Evolutionary conservation across 2,329 filamentous ascomycete genomes (phyloP), one percentile per base, ranked within the genome.

Genomic region (Ascochyta koolunga): DNA sequence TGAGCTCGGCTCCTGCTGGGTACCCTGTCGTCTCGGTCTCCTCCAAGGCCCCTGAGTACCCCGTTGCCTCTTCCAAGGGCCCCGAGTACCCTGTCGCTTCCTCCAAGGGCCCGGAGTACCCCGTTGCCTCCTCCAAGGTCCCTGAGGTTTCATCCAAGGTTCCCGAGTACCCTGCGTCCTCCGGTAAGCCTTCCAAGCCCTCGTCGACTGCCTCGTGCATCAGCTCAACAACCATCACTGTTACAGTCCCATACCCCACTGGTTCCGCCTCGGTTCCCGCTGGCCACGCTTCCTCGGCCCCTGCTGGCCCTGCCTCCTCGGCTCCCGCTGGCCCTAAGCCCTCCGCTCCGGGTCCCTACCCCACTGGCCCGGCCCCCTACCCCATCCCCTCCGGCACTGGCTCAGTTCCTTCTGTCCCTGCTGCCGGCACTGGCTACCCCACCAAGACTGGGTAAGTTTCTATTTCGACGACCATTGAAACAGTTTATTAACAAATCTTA

Each of bases 151-250:
- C 53, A 38, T 58, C 46, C 53, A 41, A 44, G 33, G 39, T 58
- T 9, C 38, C 47, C 8, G 37, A 40, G 41, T 58, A 58, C 54
- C 38, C 54, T n/a, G 44, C 37, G 39, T 25, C 50, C 52, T 56
- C 44, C 38, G 48, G 54, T 56, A 56, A 56, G 54, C 54, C 54
- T 44, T 48, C 55, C 38, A 32, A 44, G 19, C 45, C 54, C 27
- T 50, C 50, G 10, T 44, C 25, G 27, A 37, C 45, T 22, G 38
- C 62, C 43, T 60, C 61, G 51, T 79, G 77, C 56, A 68, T 71
- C 41, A 72, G 76, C 66, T 78, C 75, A 65, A 67, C 69, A 53
- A 80, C 78, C 59, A 68, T 74, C 59, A 71, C 75, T 52, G 68
- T 79, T 59, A 80, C 78, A 38, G 63, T 80, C 58, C 71, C 69